Percentiles rank a stretch among this genome's conserved stretches.
phyloP scores from a whole-genome alignment of 139 green algal genomes.

The Micractinium conductrix region DNA sequence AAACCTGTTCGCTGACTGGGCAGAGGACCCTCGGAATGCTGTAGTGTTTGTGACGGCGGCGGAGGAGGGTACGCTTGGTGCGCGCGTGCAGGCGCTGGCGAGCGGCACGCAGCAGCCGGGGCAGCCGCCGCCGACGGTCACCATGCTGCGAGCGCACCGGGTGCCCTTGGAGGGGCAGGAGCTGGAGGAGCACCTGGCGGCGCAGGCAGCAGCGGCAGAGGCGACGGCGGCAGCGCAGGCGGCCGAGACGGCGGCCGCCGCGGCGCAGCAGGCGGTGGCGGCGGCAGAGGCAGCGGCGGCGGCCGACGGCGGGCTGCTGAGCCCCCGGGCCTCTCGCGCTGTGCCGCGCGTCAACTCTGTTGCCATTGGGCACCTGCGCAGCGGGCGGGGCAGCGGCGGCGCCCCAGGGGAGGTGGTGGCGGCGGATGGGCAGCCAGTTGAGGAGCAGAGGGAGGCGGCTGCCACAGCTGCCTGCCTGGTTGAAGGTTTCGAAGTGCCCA shows the following conservation, averaged over 20 bases:
- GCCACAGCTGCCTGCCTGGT: constrained; percentile 57
- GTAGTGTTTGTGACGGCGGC: constrained; percentile 79
- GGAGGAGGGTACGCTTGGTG: constrained; percentile 44
- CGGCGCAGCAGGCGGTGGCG: not conserved
- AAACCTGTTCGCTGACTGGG: constrained; percentile 87
- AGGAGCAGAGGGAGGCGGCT: constrained; percentile 28
- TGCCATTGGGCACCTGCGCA: constrained; percentile 32
- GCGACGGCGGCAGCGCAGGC: constrained; percentile 19
- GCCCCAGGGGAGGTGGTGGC: constrained; percentile 2
- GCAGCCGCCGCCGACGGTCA: constrained; percentile 49
- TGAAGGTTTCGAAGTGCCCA: constrained; percentile 78
- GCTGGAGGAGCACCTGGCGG: constrained; percentile 56
- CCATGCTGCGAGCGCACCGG: constrained; percentile 50
- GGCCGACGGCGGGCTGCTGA: not conserved
- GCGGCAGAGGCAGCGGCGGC: not conserved
- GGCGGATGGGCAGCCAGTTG: constrained; percentile 14
- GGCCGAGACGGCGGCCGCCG: not conserved
- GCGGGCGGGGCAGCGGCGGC: not conserved
- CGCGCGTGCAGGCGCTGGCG: constrained; percentile 32
- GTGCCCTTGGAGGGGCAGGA: constrained; percentile 86
- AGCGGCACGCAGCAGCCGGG: not conserved
- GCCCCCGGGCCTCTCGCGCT: not conserved
- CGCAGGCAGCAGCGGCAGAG: constrained; percentile 38
- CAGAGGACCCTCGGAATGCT: constrained; percentile 68
- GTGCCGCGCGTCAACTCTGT: constrained; percentile 1